Evolutionary conservation across 805 yeast species (phyloP).

Genomic region (Lipomyces mesembrius): DNA sequence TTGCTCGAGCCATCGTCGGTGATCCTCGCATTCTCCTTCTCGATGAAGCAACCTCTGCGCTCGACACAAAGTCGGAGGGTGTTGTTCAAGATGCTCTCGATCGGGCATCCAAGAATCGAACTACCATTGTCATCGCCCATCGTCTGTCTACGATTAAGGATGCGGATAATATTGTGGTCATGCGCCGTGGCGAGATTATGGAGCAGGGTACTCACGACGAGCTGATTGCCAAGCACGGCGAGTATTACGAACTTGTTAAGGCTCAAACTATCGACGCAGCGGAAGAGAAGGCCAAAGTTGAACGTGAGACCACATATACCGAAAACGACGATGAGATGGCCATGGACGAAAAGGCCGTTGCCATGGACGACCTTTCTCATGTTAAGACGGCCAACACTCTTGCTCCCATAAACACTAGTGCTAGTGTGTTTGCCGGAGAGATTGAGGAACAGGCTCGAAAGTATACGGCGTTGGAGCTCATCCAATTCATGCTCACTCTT

Average conservation of each 20-base stretch:
- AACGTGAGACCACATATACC: constrained; percentile 8
- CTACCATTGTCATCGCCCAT: constrained; percentile 60
- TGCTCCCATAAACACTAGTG: background rate
- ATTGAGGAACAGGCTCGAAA: constrained; percentile 10
- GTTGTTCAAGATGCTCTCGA: constrained; percentile 59
- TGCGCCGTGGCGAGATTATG: constrained; percentile 52
- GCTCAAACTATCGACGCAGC: constrained; percentile 39
- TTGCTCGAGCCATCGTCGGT: constrained; percentile 63
- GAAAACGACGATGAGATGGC: constrained; percentile 10
- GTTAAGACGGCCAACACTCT: constrained; percentile 2
- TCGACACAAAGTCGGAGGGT: constrained; percentile 66
- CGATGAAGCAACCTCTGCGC: constrained; percentile 72
- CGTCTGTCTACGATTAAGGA: constrained; percentile 56
- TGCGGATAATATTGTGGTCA: constrained; percentile 55
- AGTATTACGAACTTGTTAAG: constrained; percentile 41
- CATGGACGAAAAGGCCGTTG: constrained; percentile 8
- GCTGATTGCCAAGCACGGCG: constrained; percentile 40
- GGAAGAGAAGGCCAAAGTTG: constrained; percentile 17
- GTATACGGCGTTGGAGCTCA: constrained; percentile 23
- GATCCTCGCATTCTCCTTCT: constrained; percentile 60
- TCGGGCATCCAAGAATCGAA: constrained; percentile 44
- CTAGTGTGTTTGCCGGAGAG: constrained; percentile 17
- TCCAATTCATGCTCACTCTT: constrained; percentile 26
- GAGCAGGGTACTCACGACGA: constrained; percentile 49
- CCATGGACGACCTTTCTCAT: constrained; percentile 5